Base-by-base conservation (phyloP, 1,139 yeast species). In the Yamadazyma trypodendri region DNA sequence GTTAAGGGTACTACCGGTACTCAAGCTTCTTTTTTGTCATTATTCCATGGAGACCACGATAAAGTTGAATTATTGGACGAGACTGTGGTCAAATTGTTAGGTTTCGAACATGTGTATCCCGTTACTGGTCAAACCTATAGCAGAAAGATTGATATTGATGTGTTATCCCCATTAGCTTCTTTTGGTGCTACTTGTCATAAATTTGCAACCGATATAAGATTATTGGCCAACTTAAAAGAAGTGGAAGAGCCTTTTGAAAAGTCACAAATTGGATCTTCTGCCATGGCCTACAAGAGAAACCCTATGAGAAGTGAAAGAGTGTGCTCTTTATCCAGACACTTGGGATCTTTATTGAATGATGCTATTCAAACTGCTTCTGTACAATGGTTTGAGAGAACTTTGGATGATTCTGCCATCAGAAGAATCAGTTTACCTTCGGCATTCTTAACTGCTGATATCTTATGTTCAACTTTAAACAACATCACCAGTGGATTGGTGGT, bases 291-390 rank as follows among this genome's bases (percentile, higher is more conserved):
- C 75, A 92, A 92, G 79, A 86, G 99, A 72, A 92, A 92, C 73
- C 99, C 99, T 64, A 92, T 92, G 99, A 84, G 99, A 73, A 84
- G 94, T 60, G 99, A 92, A 72, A 84, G 99, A 64, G 97, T 92
- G 44, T 92, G 99, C 70, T 92, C 98, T 18, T 77, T 94, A 51
- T 81, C 97, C 20, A 86, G 98, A 73, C 97, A 92, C 65, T 67
- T 92, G 65, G 96, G 96, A 51, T 84, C 96, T 15, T 73, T 89
- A 54, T 84, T 84, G 70, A 88, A 77, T 59, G 97, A 92, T 63
- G 95, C 97, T 37, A 84, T 92, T 52, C 94, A 89, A 67, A 92
- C 98, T 39, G 95, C 97, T 10, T 84, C 96, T 27, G 97, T 94
- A 33, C 99, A 94, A 70, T 94, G 98, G 98, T 92, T 94, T 61